These are phyloP conservation scores for Mycena rosella DNA, from an alignment of 768 basidiomycete genomes.

Conservation along the genomic window DNA sequence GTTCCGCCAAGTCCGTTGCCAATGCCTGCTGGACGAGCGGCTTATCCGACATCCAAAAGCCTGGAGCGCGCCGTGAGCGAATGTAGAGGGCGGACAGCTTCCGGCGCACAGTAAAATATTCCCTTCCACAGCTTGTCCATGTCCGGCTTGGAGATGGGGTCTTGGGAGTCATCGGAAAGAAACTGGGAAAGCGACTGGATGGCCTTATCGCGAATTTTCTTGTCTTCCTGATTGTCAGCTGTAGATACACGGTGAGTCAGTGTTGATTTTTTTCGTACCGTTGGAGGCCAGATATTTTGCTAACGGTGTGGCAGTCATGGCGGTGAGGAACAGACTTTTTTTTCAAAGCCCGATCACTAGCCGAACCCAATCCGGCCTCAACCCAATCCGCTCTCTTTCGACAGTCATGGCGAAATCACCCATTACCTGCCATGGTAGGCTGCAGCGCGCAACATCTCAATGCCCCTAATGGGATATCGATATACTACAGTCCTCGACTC, in stretches of 20 bases:
- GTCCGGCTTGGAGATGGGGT: conserved; percentile 76
- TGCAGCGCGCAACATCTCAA: neutral
- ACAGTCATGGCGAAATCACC: conserved; percentile 72
- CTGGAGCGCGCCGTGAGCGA: conserved; percentile 53
- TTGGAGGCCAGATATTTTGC: conserved; percentile 95
- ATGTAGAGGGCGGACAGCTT: neutral
- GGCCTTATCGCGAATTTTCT: conserved; percentile 92
- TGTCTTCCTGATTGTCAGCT: conserved; percentile 67
- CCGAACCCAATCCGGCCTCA: neutral
- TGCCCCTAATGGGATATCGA: neutral
- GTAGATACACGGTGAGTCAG: conserved; percentile 29
- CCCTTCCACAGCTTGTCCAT: conserved; percentile 98
- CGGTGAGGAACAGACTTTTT: conserved; percentile 17
- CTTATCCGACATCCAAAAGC: conserved; percentile 99
- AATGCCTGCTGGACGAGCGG: conserved; percentile 95
- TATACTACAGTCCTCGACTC: conserved; percentile 92
- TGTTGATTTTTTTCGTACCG: conserved; percentile 61
- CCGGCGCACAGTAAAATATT: conserved; percentile 88
- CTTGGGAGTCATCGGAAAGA: conserved; percentile 74
- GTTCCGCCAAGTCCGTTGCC: conserved; percentile 85
- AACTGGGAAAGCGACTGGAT: conserved; percentile 83
- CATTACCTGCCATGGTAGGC: conserved; percentile 90
- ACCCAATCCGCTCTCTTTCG: neutral
- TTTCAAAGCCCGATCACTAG: neutral
- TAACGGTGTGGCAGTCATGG: conserved; percentile 66